Percentiles rank a stretch among this genome's conserved stretches.
phyloP scores from a whole-genome alignment of 2,329 filamentous ascomycete species.

The Calonectria honghensis region DNA sequence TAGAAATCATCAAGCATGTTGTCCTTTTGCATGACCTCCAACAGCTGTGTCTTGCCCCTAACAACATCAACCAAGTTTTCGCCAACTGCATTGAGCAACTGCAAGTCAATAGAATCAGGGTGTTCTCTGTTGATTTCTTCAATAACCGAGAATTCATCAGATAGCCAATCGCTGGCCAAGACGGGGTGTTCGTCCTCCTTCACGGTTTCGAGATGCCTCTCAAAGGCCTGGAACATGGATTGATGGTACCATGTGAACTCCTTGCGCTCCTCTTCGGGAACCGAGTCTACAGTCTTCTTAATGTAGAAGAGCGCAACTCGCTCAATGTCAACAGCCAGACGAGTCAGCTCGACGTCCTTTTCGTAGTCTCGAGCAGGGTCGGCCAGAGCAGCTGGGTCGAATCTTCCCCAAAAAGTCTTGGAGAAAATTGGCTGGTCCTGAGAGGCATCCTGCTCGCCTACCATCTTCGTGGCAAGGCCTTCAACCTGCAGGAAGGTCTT shows the following conservation, averaged over 20 bases:
- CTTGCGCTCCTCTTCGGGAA: constrained; percentile 31
- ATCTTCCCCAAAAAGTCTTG: constrained; percentile 38
- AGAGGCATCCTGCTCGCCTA: constrained; percentile 37
- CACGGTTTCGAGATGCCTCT: constrained; percentile 36
- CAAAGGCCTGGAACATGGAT: constrained; percentile 35
- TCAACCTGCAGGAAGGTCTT: constrained; percentile 39
- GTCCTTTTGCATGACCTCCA: constrained; percentile 42
- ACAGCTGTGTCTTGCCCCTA: constrained; percentile 36
- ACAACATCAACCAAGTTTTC: constrained; percentile 37
- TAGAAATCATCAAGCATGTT: constrained; percentile 44
- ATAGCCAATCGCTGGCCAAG: constrained; percentile 34
- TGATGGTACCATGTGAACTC: constrained; percentile 39
- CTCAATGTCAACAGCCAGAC: constrained; percentile 35
- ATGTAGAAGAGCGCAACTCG: constrained; percentile 40
- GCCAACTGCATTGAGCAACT: constrained; percentile 40
- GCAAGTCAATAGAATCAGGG: constrained; percentile 38
- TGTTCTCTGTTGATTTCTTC: constrained; percentile 28
- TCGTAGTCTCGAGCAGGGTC: constrained; percentile 30
- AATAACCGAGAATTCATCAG: constrained; percentile 28
- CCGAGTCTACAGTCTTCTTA: constrained; percentile 27
- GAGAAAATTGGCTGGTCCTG: constrained; percentile 41
- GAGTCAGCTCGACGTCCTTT: constrained; percentile 31
- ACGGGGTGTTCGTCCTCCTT: constrained; percentile 34
- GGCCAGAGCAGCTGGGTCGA: constrained; percentile 25
- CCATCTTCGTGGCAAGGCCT: constrained; percentile 36